phyloP scores from a whole-genome alignment of 495 filamentous ascomycete genomes.

The Annulohypoxylon moriforme region DNA sequence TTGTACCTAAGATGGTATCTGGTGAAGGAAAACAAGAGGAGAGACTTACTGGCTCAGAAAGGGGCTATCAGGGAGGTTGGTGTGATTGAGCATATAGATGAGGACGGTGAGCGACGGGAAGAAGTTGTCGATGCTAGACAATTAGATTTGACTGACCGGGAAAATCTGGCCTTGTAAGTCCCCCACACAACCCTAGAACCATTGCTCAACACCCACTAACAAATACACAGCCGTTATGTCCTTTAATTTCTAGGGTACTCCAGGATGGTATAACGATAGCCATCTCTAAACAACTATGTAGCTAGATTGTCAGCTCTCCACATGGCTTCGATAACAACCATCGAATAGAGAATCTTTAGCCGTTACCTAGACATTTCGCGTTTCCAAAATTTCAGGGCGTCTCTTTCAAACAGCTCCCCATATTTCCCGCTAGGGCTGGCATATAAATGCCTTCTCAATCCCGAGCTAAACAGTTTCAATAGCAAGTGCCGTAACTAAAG shows the following conservation, averaged over 20 bases:
- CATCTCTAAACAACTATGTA: too few relatives aligned
- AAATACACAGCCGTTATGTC: constrained; percentile 27
- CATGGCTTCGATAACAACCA: too few relatives aligned
- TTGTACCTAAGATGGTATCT: constrained; percentile 46
- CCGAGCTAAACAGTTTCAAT: too few relatives aligned
- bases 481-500: too few relatives aligned
- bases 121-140: constrained; percentile 54
- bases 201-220: constrained; percentile 13
- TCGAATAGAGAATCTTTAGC: too few relatives aligned
- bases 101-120: constrained; percentile 45
- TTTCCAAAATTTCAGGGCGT: too few relatives aligned
- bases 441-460: too few relatives aligned
- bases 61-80: constrained; percentile 47
- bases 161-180: constrained; percentile 57
- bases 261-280: too few relatives aligned
- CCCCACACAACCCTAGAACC: neutral
- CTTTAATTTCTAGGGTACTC: constrained; percentile 1
- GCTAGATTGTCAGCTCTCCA: too few relatives aligned
- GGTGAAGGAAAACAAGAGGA: constrained; percentile 50
- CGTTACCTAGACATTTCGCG: too few relatives aligned
- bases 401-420: too few relatives aligned
- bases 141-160: constrained; percentile 56
- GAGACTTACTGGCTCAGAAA: constrained; percentile 44
- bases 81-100: constrained; percentile 49
- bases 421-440: too few relatives aligned